Evolutionary conservation across 2,329 filamentous ascomycete species (phyloP).

Genomic region (Cryphonectria naterciae): DNA sequence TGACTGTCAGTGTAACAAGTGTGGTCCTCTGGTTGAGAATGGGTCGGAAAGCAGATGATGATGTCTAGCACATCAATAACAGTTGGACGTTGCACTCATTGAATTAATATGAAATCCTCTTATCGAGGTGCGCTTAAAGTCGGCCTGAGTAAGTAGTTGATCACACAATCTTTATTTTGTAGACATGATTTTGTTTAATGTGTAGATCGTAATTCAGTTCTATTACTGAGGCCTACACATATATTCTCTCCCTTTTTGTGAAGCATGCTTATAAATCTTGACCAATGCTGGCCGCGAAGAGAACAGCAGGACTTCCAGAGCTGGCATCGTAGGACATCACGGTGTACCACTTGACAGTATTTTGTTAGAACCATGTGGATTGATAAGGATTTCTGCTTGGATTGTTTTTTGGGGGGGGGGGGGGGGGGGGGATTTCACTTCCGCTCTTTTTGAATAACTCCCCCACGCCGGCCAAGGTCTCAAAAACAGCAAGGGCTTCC

Average conservation of each 20-base stretch:
- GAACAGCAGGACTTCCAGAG: constrained; percentile 17
- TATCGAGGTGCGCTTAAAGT: neutral
- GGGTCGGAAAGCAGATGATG: neutral
- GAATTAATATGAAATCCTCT: too few relatives aligned
- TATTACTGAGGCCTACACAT: neutral
- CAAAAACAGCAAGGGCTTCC: too few relatives aligned
- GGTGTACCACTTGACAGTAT: constrained; percentile 11
- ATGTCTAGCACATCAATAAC: neutral
- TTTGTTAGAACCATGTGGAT: neutral
- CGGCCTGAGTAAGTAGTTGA: neutral
- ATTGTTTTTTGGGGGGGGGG: too few relatives aligned
- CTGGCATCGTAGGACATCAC: constrained; percentile 20
- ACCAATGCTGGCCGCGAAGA: constrained; percentile 15
- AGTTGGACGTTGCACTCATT: neutral
- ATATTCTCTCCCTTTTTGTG: neutral
- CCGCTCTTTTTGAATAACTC: constrained; percentile 22
- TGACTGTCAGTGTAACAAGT: constrained; percentile 7
- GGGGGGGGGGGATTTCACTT: neutral
- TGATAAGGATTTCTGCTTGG: neutral
- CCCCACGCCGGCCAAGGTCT: too few relatives aligned
- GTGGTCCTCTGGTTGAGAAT: neutral
- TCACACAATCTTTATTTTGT: neutral
- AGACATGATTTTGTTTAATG: neutral
- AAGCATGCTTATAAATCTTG: neutral
- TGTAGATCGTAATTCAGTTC: neutral